Evolutionary conservation across 148 eudicot genomes (phyloP).

Genomic region (Talinum fruticosum): DNA sequence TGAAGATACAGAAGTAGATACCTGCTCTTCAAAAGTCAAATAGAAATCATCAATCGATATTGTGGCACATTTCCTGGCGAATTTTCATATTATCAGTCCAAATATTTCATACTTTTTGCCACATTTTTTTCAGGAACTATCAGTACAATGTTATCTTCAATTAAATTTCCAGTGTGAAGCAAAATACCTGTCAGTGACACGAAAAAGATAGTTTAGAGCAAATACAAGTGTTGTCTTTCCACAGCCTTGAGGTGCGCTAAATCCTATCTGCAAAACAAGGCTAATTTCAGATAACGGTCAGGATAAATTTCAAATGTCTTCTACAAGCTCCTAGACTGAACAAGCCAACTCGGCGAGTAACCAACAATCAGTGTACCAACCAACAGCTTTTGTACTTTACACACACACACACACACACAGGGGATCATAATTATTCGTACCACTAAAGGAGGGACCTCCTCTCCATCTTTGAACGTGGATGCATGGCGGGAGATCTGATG

Average conservation of each 20-base stretch:
- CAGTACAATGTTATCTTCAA: conserved; percentile 16
- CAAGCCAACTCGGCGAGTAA: background rate
- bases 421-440: conserved; percentile 33
- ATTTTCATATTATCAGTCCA: conserved; percentile 29
- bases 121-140: conserved; percentile 9
- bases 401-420: background rate
- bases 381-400: conserved; percentile 3
- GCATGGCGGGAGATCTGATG: conserved; percentile 66
- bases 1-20: conserved; percentile 26
- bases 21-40: conserved; percentile 91
- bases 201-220: conserved; percentile 80
- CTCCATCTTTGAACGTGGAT: conserved; percentile 67
- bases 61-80: conserved; percentile 81
- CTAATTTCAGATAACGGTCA: background rate
- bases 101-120: conserved; percentile 6
- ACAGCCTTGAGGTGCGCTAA: conserved; percentile 99
- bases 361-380: background rate
- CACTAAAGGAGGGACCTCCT: conserved; percentile 86
- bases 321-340: background rate
- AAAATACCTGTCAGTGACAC: conserved; percentile 66
- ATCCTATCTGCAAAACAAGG: conserved; percentile 72
- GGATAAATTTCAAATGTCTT: background rate
- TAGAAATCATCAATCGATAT: conserved; percentile 97
- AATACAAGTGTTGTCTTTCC: conserved; percentile 95
- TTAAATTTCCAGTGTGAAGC: conserved; percentile 30